Evolutionary conservation across 306 rosid species (phyloP).

Genomic region (apple (Malus domestica)): DNA sequence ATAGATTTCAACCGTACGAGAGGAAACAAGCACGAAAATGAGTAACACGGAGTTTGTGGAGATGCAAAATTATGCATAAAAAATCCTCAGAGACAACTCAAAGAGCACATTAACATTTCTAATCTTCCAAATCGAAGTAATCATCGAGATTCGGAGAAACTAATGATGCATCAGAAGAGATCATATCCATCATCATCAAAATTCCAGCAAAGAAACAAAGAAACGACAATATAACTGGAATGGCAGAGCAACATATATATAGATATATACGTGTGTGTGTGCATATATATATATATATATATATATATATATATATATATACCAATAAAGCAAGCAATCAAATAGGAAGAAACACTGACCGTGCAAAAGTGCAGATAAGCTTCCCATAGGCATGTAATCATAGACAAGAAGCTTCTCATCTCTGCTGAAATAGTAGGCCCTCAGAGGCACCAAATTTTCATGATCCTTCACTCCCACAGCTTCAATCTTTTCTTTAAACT

Average conservation of each 20-base stretch:
- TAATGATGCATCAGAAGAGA: not conserved
- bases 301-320: no score
- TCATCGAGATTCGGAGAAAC: not conserved
- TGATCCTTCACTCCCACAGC: constrained; percentile 42
- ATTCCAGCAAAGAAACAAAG: not conserved
- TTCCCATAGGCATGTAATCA: constrained; percentile 60
- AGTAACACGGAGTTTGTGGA: not conserved
- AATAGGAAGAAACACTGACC: constrained; percentile 17
- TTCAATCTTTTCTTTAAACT: constrained; percentile 43
- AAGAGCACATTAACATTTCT: not conserved
- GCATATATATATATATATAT: no score
- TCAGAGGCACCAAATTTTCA: constrained; percentile 35
- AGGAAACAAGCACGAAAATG: not conserved
- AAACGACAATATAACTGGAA: not conserved
- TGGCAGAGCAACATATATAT: not conserved
- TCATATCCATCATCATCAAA: not conserved
- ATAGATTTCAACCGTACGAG: not conserved
- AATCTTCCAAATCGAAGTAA: not conserved
- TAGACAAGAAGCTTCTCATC: constrained; percentile 53
- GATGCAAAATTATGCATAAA: not conserved
- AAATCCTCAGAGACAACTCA: not conserved
- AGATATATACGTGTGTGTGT: no score
- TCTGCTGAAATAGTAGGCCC: constrained; percentile 41
- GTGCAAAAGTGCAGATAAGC: constrained; percentile 48
- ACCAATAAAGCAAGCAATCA: not conserved